Base-by-base conservation (phyloP, 345 rosid genomes). In the Rhodomyrtus tomentosa region DNA sequence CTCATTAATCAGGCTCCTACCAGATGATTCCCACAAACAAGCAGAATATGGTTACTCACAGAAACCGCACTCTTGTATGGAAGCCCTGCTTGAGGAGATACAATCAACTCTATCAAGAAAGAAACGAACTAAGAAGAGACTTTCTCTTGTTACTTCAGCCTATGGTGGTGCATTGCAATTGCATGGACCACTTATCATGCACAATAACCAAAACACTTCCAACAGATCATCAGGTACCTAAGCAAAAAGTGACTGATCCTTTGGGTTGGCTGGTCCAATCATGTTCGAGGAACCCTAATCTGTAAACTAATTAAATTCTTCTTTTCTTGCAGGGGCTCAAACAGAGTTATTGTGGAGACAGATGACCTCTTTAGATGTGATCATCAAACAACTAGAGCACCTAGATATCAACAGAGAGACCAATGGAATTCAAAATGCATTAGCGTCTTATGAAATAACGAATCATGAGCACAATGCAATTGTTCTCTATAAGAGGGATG, bases 391-490 rank as follows among this genome's bases (percentile, higher is more conserved):
- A 58, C 50, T 97, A 72, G 88, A 87, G 86, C 45, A 84, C 84
- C 88, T 97, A 84, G 89, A 90, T 87, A 93, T 97, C 84, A 91
- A 88, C 50, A 87, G 87, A 58, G 91, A 91, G 87, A 73, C 81
- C 55, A 82, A 82, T 25, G 40, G 45, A 53, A 79, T 51, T 50
- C 89, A 84, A 82, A 89, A 87, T 84, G 94, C 96, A 82, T 88
- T 96, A 80, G 88, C 93, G 74, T 94, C 95, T 76, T 91, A 90
- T 83, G 51, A 81, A 52, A 84, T 82, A 84, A 84, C 79, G 24
- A 85, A 81, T 84, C 82, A 82, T 55, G 91, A 87, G 86, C 87
- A 91, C 55, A 93, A 90, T 84, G 92, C 93, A 74, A 87, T 95
- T 86, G 91, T 91, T 76, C 82, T 90, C 85, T 94, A 88, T 84